phyloP scores from a whole-genome alignment of 2,329 filamentous ascomycete species.

The Setomelanomma holmii region DNA sequence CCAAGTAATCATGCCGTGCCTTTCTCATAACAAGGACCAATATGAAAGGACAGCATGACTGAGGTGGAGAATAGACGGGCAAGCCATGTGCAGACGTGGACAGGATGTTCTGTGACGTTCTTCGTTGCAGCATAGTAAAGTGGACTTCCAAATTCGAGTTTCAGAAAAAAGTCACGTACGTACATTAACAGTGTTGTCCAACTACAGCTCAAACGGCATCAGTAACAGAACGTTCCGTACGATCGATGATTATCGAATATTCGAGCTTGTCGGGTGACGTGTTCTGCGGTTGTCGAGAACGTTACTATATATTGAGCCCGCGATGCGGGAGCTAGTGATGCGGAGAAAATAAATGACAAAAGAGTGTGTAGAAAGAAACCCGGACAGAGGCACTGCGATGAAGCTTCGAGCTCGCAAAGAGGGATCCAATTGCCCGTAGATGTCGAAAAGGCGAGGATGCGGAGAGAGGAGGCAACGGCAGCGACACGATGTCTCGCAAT shows the following conservation, averaged over 20 bases:
- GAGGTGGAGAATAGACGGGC: conserved; percentile 11
- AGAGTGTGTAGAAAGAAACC: conserved; percentile 24
- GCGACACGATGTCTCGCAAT: conserved; percentile 29
- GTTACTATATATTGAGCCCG: conserved; percentile 5
- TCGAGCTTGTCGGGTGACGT: conserved; percentile 14
- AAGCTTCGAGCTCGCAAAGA: conserved; percentile 40
- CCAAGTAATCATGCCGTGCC: conserved; percentile 16
- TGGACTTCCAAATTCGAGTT: conserved; percentile 41
- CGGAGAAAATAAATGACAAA: conserved; percentile 20
- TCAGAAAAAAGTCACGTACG: conserved; percentile 41
- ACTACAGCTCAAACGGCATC: conserved; percentile 31
- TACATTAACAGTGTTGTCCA: conserved; percentile 54
- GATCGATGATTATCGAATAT: background rate
- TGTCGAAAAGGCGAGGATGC: conserved; percentile 23
- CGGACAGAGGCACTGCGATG: conserved; percentile 14
- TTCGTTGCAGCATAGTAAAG: conserved; percentile 37
- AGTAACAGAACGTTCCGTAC: conserved; percentile 24
- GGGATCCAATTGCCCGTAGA: conserved; percentile 22
- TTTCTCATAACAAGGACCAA: conserved; percentile 1
- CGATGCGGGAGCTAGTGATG: conserved; percentile 19
- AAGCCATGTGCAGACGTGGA: conserved; percentile 23
- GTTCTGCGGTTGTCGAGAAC: conserved; percentile 7
- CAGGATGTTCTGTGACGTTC: conserved; percentile 37
- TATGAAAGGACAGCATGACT: conserved; percentile 1
- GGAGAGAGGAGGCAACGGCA: conserved; percentile 21